These are phyloP conservation scores for Nakazawaea populi DNA, from an alignment of 805 yeast species.

Conservation along the genomic window DNA sequence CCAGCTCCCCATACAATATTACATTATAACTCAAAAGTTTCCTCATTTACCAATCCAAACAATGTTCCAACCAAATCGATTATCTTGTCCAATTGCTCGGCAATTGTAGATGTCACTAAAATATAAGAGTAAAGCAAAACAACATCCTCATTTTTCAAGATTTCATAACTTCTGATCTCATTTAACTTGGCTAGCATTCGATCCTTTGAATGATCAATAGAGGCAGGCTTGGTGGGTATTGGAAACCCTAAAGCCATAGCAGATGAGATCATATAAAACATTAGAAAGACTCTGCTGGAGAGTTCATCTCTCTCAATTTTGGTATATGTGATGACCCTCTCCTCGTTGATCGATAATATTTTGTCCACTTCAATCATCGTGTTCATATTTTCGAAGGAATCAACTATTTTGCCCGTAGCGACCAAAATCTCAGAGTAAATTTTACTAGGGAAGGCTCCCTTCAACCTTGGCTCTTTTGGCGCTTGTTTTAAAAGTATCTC, in stretches of 20 bases:
- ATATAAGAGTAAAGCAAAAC: conserved; percentile 72
- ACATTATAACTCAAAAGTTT: conserved; percentile 42
- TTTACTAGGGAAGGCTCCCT: conserved; percentile 61
- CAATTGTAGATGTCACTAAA: conserved; percentile 62
- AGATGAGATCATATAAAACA: conserved; percentile 74
- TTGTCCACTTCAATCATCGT: conserved; percentile 64
- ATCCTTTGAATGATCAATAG: conserved; percentile 69
- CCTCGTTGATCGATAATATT: conserved; percentile 44
- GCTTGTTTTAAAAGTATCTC: conserved; percentile 61
- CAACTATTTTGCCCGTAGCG: conserved; percentile 60
- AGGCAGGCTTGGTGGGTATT: conserved; percentile 69
- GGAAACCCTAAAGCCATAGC: conserved; percentile 75
- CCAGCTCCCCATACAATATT: background rate
- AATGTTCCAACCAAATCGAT: conserved; percentile 48
- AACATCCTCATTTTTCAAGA: conserved; percentile 61
- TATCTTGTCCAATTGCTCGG: conserved; percentile 57
- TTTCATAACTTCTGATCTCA: conserved; percentile 40
- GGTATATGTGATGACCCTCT: conserved; percentile 47
- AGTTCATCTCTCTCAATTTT: conserved; percentile 59
- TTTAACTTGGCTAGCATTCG: conserved; percentile 60
- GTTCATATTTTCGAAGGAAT: conserved; percentile 69
- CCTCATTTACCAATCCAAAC: conserved; percentile 63
- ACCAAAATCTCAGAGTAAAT: conserved; percentile 45
- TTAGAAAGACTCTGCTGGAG: conserved; percentile 64
- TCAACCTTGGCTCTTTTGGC: conserved; percentile 66